These are phyloP conservation scores for Xylaria longipes DNA, from an alignment of 495 filamentous ascomycete genomes.

Conservation along the genomic window DNA sequence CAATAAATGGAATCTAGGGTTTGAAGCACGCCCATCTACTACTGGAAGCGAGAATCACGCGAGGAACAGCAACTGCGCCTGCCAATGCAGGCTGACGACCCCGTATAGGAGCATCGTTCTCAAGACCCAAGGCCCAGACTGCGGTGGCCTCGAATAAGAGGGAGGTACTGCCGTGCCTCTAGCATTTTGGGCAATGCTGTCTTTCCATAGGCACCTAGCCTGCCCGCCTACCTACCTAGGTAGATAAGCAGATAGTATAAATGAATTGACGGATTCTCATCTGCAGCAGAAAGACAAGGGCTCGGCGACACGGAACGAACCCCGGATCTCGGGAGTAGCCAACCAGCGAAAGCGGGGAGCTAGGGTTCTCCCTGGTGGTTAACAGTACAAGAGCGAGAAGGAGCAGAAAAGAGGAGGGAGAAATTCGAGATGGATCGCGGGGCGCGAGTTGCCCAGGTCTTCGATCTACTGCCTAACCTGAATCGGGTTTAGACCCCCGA, in stretches of 20 bases:
- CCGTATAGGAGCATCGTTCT: not conserved
- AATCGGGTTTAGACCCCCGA: not conserved
- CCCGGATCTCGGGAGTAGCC: not conserved
- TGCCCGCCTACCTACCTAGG: not conserved
- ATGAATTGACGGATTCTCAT: not conserved
- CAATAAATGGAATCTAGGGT: not conserved
- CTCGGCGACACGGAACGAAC: not conserved
- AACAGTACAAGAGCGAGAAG: not conserved
- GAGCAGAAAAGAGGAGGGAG: not conserved
- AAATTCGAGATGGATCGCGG: not conserved
- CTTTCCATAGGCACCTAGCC: not conserved
- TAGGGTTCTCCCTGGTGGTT: not conserved
- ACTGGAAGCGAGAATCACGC: constrained; percentile 20
- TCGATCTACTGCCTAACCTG: not conserved
- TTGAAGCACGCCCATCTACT: not conserved
- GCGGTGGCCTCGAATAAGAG: not conserved
- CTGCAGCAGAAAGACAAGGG: not conserved
- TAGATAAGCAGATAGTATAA: not conserved
- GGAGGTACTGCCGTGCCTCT: not conserved
- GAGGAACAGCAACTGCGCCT: constrained; percentile 2
- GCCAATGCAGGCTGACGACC: constrained; percentile 11
- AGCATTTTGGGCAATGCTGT: not conserved
- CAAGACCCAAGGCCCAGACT: not conserved
- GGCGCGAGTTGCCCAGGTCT: not conserved
- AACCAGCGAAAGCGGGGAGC: not conserved